Evolutionary conservation across 129 eudicot genomes (phyloP).

Genomic region (Flaveria trinervia): DNA sequence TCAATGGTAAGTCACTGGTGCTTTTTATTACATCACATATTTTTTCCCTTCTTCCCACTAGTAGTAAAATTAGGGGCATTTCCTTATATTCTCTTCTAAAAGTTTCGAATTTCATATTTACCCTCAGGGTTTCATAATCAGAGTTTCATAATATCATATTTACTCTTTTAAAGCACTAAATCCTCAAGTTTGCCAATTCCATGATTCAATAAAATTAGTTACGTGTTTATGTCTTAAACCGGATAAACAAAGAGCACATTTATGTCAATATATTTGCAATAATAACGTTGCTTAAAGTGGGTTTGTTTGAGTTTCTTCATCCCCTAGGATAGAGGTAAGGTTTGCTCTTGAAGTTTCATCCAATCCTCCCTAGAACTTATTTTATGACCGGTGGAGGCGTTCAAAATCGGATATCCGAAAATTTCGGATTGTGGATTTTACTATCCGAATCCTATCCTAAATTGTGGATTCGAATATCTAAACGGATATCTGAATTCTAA

Average conservation of each 20-base stretch:
- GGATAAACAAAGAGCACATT: neutral
- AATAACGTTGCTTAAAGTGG: neutral
- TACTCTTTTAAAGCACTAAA: neutral
- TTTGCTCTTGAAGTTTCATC: no score
- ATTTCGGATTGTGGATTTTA: no score
- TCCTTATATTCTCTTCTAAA: neutral
- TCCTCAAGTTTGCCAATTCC: neutral
- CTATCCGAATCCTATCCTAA: no score
- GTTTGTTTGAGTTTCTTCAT: no score
- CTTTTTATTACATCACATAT: conserved; percentile 12
- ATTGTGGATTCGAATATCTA: no score
- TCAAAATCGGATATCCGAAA: no score
- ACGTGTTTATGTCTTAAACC: neutral
- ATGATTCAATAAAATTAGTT: neutral
- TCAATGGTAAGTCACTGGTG: conserved; percentile 61
- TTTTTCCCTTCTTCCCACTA: neutral
- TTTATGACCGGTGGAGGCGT: no score
- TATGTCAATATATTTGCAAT: neutral
- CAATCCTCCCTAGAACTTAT: no score
- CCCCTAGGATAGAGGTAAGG: no score
- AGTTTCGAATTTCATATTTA: neutral
- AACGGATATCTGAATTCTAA: no score
- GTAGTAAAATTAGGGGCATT: neutral
- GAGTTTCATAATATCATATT: neutral
- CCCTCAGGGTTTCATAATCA: neutral